Evolutionary conservation across 2,329 filamentous ascomycete species (phyloP), one percentile per base, ranked within the genome.

Genomic region (Hypoxylon sp.): DNA sequence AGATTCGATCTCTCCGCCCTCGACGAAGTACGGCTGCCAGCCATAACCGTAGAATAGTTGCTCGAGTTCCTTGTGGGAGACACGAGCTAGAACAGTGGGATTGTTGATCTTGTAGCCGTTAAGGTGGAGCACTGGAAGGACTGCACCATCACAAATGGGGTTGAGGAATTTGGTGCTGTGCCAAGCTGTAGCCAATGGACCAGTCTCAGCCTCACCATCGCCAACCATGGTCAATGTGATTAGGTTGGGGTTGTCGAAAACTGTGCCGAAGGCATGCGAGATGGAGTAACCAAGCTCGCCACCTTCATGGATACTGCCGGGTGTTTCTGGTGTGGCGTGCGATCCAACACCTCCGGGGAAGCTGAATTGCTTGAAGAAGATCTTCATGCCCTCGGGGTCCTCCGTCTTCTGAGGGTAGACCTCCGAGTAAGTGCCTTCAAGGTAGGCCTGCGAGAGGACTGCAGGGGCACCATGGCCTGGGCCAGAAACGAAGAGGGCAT

Each of bases 71-170:
- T 88, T 82, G 67, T 91, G 87, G 31, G 82, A 82, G 65, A 92
- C 87, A 59, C 89, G 83, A 9, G 88, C 84, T 11, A 91, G 79
- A 0, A 92, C 67, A 4, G 85, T 91, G 6, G 87, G 87, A 70
- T 90, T 90, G 75, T 90, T 89, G 75, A 91, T 91, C 77, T 92
- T 92, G 79, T 91, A 92, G 35, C 89, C 89, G 63, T 92, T 92
- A 23, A 92, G 77, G 69, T 92, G 88, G 7, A 92, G 78, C 4
- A 92, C 84, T 0, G 89, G 89, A 1, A 92, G 77, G 5, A 92
- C 89, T 26, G 88, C 89, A 20, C 89, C 89, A 63, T 91, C 88
- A 0, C 81, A 86, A 61, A 89, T 87, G 3, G 89, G 89, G 66
- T 91, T 91, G 58, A 92, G 78, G 72, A 91, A 91, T 69, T 92